Evolutionary conservation across 352 stramenopile genomes (phyloP).

Genomic region (Saprolegnia diclina): DNA sequence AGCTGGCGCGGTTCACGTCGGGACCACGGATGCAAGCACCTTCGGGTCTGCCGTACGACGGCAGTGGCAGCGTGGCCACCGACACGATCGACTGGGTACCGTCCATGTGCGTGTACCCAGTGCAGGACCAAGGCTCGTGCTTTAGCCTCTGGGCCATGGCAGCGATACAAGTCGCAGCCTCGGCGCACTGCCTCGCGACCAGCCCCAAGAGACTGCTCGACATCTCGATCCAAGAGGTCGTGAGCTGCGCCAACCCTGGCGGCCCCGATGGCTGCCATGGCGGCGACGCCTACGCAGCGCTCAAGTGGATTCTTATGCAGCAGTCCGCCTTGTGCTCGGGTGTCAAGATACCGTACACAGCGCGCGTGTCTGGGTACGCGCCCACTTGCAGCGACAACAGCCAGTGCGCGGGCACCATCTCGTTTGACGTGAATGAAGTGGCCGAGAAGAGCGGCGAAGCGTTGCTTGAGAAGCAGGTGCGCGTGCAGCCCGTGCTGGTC

Average conservation of each 20-base stretch:
- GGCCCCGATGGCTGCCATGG: slow-evolving; percentile 85
- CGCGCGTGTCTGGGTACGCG: slow-evolving; percentile 30
- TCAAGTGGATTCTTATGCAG: slow-evolving; percentile 63
- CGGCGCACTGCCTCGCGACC: slow-evolving; percentile 72
- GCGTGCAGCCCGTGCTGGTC: slow-evolving; percentile 76
- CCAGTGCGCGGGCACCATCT: slow-evolving; percentile 27
- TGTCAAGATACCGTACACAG: slow-evolving; percentile 80
- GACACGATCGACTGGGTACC: slow-evolving; percentile 70
- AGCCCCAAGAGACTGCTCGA: slow-evolving; percentile 54
- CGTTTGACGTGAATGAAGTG: slow-evolving; percentile 39
- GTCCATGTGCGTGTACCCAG: slow-evolving; percentile 79
- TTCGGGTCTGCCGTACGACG: slow-evolving; percentile 23
- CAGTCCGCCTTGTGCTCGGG: slow-evolving; percentile 64
- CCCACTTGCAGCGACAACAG: slow-evolving; percentile 34
- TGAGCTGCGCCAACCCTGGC: slow-evolving; percentile 75
- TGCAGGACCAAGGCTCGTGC: slow-evolving; percentile 93
- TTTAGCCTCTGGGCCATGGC: slow-evolving; percentile 96
- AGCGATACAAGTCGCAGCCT: slow-evolving; percentile 85
- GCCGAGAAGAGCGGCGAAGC: slow-evolving; percentile 71
- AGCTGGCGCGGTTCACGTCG: slow-evolving; percentile 48
- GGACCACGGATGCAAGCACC: neutral
- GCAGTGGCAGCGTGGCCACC: slow-evolving; percentile 31
- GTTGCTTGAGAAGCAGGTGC: slow-evolving; percentile 76
- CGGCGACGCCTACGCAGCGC: slow-evolving; percentile 85
- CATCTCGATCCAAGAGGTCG: slow-evolving; percentile 90